Base-by-base conservation (phyloP, 106 monocot species). In the Allium cepa region DNA sequence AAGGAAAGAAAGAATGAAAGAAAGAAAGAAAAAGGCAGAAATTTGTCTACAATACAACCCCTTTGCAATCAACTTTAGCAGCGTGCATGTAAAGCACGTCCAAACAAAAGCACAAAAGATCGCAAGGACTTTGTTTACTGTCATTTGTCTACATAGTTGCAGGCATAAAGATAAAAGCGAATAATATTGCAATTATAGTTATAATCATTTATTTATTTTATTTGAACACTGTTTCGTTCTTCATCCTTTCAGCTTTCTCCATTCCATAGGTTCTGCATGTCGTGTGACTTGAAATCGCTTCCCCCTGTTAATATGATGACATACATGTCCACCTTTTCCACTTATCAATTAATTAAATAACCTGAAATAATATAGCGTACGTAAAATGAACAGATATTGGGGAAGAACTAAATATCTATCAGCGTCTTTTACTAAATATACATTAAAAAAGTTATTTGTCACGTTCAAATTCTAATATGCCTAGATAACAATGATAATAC, bases 31-130 rank as follows among this genome's bases (percentile, higher is more conserved):
- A 56, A 59, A 12, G 9, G 11, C 48, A 9, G 36, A 18, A 11
- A 60, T 69, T 60, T 75, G 69, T 48, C 27, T 60, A 71, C 60
- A 59, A 15, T 60, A 71, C 60, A 59, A 10, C 59, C 59, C 18
- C 45, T 68, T 75, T 49, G 57, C 59, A 60, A 57, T 76, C 50
- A 69, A 36, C 79, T 81, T 85, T 82, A 63, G 26, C 69, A 79
- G 82, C 81, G 79, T 79, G 82, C 78, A 76, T 86, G 76, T 59
- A 72, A 82, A 82, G 56, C 76, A 62, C 66, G 57, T 60, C 67
- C 61, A 28, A 63, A 76, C 56, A 63, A 68, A 72, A 72, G 13
- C 58, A 8, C 46, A 71, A 67, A 47, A n/a, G 56, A 61, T 26
- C 58, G 45, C 49, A 45, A 72, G 59, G 51, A 82, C 53, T 69